Evolutionary conservation across 2,329 filamentous ascomycete genomes (phyloP).

Genomic region (Colletotrichum lentis): DNA sequence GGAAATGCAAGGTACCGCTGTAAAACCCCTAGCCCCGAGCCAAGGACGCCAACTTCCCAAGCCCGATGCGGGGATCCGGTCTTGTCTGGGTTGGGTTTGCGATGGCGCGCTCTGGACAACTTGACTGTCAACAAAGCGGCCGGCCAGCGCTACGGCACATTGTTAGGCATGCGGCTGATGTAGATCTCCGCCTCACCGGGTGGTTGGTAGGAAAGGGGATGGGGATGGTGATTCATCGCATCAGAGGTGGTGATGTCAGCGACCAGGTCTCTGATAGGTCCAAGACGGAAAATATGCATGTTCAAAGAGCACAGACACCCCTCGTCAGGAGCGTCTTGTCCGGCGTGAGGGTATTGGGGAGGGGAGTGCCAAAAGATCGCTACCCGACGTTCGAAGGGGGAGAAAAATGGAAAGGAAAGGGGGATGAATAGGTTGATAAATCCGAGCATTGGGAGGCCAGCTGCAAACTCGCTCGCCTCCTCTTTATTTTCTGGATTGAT

Average conservation of each 20-base stretch:
- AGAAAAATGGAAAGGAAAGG: neutral
- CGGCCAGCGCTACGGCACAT: neutral
- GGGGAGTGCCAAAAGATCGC: neutral
- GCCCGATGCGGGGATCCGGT: neutral
- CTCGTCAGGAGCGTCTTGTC: neutral
- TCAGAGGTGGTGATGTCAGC: slow-evolving; percentile 32
- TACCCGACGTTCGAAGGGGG: slow-evolving; percentile 15
- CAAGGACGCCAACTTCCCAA: neutral
- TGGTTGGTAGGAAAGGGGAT: neutral
- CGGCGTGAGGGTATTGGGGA: neutral
- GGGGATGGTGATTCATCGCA: slow-evolving; percentile 33
- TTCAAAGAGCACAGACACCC: slow-evolving; percentile 22
- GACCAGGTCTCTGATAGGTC: neutral
- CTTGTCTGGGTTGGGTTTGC: neutral
- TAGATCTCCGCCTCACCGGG: neutral
- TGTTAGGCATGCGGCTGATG: neutral
- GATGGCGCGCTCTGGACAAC: neutral
- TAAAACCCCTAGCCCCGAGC: neutral
- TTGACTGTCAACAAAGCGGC: neutral
- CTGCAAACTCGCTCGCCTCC: rapidly evolving
- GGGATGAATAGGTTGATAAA: neutral
- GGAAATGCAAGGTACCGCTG: neutral
- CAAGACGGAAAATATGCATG: neutral
- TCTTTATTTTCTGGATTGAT: too few relatives aligned
- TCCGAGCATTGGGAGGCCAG: neutral